phyloP scores from a whole-genome alignment of 164 flowering plant genomes.

The Nymphaea thermarum region DNA sequence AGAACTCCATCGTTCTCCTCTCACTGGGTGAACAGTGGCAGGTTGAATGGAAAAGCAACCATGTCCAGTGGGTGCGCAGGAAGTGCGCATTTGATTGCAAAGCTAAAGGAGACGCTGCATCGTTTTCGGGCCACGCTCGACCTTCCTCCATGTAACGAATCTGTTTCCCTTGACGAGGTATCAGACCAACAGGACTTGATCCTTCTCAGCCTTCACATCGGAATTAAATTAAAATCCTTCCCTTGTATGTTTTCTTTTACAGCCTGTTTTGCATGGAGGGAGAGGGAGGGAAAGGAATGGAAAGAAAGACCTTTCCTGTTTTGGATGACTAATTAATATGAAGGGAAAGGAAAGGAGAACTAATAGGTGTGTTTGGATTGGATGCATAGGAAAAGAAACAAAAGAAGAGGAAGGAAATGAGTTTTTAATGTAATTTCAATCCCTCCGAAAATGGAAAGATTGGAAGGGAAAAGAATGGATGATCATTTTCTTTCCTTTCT shows the following conservation, averaged over 20 bases:
- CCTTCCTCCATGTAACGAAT: conserved; percentile 40
- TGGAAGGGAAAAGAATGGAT: too few relatives aligned
- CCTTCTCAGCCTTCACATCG: not conserved
- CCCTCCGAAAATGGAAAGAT: too few relatives aligned
- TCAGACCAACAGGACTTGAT: not conserved
- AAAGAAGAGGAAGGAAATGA: too few relatives aligned
- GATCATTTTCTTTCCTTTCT: too few relatives aligned
- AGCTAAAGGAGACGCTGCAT: conserved; percentile 47
- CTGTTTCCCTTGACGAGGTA: conserved; percentile 41
- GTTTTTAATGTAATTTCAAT: too few relatives aligned
- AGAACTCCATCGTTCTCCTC: not conserved
- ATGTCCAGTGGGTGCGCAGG: conserved; percentile 17
- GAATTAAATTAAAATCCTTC: not conserved
- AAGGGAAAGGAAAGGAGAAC: too few relatives aligned
- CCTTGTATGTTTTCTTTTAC: too few relatives aligned
- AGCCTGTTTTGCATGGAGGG: not conserved
- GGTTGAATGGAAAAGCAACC: not conserved
- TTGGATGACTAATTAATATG: too few relatives aligned
- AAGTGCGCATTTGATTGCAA: conserved; percentile 28
- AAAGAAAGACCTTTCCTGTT: not conserved
- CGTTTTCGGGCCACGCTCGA: conserved; percentile 58
- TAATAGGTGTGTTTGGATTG: too few relatives aligned
- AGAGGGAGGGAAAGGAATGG: not conserved
- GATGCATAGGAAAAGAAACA: too few relatives aligned
- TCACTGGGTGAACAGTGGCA: not conserved